These are phyloP conservation scores for Domatiomyces globalis DNA, from an alignment of 2,329 filamentous ascomycete species.

Conservation along the genomic window DNA sequence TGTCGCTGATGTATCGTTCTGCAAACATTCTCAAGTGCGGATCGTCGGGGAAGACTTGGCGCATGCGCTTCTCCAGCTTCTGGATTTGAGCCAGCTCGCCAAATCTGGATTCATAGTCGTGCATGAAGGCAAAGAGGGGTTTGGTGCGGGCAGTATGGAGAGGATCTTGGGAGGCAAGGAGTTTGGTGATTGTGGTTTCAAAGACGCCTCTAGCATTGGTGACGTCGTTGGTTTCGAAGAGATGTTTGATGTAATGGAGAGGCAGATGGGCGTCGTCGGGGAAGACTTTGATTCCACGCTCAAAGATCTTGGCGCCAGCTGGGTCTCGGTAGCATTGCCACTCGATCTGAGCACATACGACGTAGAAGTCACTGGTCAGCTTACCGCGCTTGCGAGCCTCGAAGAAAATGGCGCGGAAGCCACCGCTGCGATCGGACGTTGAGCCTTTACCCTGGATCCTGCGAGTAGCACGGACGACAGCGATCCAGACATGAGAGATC, in stretches of 20 bases:
- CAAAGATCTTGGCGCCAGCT: constrained; percentile 87
- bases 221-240: constrained; percentile 81
- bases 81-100: constrained; percentile 83
- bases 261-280: constrained; percentile 88
- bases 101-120: constrained; percentile 88
- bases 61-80: constrained; percentile 85
- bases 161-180: constrained; percentile 52
- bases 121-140: constrained; percentile 77
- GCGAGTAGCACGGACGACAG: constrained; percentile 82
- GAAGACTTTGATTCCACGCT: constrained; percentile 83
- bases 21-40: constrained; percentile 61
- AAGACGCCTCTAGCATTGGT: constrained; percentile 94
- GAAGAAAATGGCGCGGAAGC: constrained; percentile 74
- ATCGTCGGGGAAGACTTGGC: constrained; percentile 82
- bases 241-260: constrained; percentile 87
- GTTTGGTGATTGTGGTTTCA: constrained; percentile 75
- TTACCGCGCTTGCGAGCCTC: constrained; percentile 78
- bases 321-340: constrained; percentile 91
- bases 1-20: constrained; percentile 56
- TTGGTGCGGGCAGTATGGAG: constrained; percentile 64
- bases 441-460: constrained; percentile 79
- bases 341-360: constrained; percentile 83
- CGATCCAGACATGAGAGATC: constrained; percentile 89
- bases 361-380: constrained; percentile 86
- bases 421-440: constrained; percentile 45